phyloP scores from a whole-genome alignment of 495 filamentous ascomycete genomes.

The Aspergillus nanangensis region DNA sequence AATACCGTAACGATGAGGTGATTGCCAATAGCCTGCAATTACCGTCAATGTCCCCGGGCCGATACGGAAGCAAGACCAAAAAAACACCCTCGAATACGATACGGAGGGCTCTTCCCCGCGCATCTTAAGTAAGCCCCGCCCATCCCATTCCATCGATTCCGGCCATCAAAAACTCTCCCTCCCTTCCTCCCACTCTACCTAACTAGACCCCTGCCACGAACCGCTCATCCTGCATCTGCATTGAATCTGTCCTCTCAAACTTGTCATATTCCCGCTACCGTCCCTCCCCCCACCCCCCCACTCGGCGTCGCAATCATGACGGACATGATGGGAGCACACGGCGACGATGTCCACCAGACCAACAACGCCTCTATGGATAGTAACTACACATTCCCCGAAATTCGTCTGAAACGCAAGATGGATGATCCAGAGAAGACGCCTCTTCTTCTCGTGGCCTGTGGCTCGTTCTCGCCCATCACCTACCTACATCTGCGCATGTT shows the following conservation, averaged over 20 bases:
- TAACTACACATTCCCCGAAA: conserved; percentile 70
- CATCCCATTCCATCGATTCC: too few relatives aligned
- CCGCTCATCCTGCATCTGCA: not conserved
- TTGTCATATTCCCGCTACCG: too few relatives aligned
- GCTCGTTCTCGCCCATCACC: conserved; percentile 79
- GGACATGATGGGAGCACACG: conserved; percentile 25
- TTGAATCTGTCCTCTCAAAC: not conserved
- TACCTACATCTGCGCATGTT: conserved; percentile 93
- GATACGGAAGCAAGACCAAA: too few relatives aligned
- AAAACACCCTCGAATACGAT: too few relatives aligned
- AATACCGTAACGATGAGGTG: too few relatives aligned
- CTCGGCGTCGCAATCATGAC: conserved; percentile 19
- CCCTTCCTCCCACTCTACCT: conserved; percentile 9
- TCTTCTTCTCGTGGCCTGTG: conserved; percentile 81
- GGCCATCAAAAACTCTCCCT: not conserved
- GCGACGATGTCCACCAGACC: conserved; percentile 26
- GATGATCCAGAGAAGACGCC: conserved; percentile 66
- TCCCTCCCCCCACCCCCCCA: conserved; percentile 10
- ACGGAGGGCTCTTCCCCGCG: not conserved
- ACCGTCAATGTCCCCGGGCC: too few relatives aligned
- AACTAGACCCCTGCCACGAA: too few relatives aligned
- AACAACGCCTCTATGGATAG: conserved; percentile 30
- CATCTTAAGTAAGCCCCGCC: too few relatives aligned
- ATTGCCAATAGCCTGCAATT: too few relatives aligned
- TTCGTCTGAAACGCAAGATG: conserved; percentile 66